phyloP scores from a whole-genome alignment of 768 basidiomycete genomes.

The Paxillus involutus region DNA sequence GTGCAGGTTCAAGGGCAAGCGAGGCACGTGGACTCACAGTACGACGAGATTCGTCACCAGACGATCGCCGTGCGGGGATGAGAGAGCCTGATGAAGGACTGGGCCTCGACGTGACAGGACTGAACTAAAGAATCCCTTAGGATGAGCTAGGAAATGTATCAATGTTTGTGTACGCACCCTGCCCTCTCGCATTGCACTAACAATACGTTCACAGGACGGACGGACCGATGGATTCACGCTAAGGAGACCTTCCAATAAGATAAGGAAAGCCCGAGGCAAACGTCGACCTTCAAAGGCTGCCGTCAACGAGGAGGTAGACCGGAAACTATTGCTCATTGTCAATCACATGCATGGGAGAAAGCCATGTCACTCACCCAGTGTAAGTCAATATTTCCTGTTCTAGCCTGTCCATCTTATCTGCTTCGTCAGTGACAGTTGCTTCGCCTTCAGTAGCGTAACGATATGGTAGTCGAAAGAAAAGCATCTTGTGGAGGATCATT shows the following conservation, averaged over 20 bases:
- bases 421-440: constrained; percentile 48
- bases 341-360: constrained; percentile 1
- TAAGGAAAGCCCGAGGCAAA: constrained; percentile 67
- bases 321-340: constrained; percentile 41
- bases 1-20: constrained; percentile 17
- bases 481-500: constrained; percentile 91
- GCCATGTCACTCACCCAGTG: constrained; percentile 53
- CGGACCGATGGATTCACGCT: constrained; percentile 58
- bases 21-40: constrained; percentile 9
- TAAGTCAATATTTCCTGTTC: constrained; percentile 75
- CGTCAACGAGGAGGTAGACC: constrained; percentile 48
- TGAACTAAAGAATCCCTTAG: constrained; percentile 26
- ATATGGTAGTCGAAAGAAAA: constrained; percentile 91
- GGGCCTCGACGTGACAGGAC: constrained; percentile 15
- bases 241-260: constrained; percentile 72
- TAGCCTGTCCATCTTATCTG: constrained; percentile 65
- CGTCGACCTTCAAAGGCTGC: constrained; percentile 68
- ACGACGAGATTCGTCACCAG: constrained; percentile 7
- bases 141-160: background rate
- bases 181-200: constrained; percentile 66
- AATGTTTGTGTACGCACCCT: constrained; percentile 49
- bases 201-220: constrained; percentile 72
- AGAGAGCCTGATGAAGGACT: constrained; percentile 17
- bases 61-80: constrained; percentile 21
- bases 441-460: constrained; percentile 65